Percentiles rank a stretch among this genome's conserved stretches.
Evolutionary conservation across 768 basidiomycete genomes (phyloP).

Genomic region (Lactarius pseudohatsudake): DNA sequence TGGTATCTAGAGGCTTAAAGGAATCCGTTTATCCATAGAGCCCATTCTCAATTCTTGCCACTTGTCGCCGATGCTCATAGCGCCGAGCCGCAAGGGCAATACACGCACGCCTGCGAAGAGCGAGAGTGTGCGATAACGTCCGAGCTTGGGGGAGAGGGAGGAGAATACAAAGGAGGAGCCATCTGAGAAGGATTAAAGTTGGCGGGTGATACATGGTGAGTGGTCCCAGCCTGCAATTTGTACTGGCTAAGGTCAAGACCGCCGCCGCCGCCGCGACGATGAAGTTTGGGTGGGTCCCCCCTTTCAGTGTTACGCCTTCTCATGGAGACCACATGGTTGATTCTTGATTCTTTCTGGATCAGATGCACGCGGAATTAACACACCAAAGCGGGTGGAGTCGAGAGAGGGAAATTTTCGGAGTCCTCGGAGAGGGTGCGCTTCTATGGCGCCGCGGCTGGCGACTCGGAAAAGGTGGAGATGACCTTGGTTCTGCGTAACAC

Average conservation of each 20-base stretch:
- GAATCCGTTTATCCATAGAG: conserved; percentile 37
- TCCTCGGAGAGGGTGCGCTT: neutral
- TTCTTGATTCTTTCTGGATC: neutral
- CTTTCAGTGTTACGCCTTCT: neutral
- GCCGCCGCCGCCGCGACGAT: neutral
- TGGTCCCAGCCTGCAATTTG: too few species aligned
- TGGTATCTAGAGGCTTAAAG: conserved; percentile 42
- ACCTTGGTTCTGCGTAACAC: too few species aligned
- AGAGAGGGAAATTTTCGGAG: neutral
- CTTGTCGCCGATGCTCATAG: conserved; percentile 28
- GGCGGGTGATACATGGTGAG: too few species aligned
- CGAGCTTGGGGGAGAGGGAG: conserved; percentile 15
- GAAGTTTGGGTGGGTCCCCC: neutral
- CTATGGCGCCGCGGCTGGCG: too few species aligned
- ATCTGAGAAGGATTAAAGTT: too few species aligned
- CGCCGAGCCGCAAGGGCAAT: conserved; percentile 34
- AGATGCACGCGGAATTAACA: neutral
- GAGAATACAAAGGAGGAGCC: neutral
- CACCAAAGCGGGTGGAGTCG: neutral
- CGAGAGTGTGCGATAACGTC: conserved; percentile 27
- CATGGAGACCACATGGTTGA: neutral
- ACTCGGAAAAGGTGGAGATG: too few species aligned
- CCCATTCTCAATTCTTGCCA: conserved; percentile 29
- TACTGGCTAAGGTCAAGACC: too few species aligned
- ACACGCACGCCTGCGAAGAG: conserved; percentile 32